phyloP scores from a whole-genome alignment of 495 filamentous ascomycete genomes.

The Aspergillus mulundensis region DNA sequence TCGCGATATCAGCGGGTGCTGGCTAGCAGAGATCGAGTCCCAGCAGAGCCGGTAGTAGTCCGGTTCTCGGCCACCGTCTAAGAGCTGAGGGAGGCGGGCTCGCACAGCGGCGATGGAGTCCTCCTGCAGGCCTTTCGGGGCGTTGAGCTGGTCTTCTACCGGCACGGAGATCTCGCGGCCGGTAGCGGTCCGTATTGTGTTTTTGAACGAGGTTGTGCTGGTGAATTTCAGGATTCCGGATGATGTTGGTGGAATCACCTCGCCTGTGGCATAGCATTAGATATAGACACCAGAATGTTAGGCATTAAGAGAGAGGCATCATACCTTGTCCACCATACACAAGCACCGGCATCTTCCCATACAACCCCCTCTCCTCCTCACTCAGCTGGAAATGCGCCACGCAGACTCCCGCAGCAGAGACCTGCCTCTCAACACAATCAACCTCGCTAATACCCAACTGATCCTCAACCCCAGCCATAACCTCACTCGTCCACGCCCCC shows the following conservation, averaged over 20 bases:
- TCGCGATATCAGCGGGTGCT: constrained; percentile 50
- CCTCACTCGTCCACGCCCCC: constrained; percentile 49
- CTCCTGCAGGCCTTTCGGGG: constrained; percentile 15
- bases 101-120: constrained; percentile 11
- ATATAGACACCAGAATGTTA: too few species aligned
- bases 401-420: constrained; percentile 35
- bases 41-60: constrained; percentile 30
- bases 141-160: constrained; percentile 13
- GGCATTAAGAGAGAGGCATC: not conserved
- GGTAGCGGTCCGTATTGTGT: constrained; percentile 23
- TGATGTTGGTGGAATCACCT: constrained; percentile 31
- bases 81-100: constrained; percentile 18
- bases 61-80: constrained; percentile 17
- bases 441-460: constrained; percentile 21
- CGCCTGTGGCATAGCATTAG: constrained; percentile 20
- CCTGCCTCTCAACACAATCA: constrained; percentile 32
- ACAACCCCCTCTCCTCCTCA: constrained; percentile 23
- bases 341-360: constrained; percentile 33
- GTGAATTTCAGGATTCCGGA: constrained; percentile 35
- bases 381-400: constrained; percentile 35
- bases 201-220: constrained; percentile 30
- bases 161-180: constrained; percentile 32
- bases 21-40: constrained; percentile 35
- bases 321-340: constrained; percentile 35
- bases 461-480: constrained; percentile 33